A percentile compares a stretch with the other conserved stretches of the same genome.
Conservation (phyloP, 371 early-diverging fungal genomes). For the Circinella minor region DNA sequence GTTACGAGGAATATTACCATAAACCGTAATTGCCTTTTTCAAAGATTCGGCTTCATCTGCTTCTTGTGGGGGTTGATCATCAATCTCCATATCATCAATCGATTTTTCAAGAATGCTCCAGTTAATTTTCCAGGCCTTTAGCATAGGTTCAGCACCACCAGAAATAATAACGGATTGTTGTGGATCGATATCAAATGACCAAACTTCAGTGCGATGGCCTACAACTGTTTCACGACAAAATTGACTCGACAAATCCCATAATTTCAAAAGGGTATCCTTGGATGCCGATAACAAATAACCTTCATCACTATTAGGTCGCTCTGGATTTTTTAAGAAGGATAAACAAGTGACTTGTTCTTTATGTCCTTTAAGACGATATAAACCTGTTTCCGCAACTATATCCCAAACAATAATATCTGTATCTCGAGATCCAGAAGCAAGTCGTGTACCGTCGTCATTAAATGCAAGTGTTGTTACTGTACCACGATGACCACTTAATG, state of each 20-base stretch:
- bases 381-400: constrained; percentile 87
- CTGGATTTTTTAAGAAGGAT: constrained; percentile 49
- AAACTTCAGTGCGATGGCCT: constrained; percentile 92
- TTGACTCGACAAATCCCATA: constrained; percentile 93
- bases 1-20: constrained; percentile 81
- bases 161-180: constrained; percentile 76
- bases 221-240: constrained; percentile 95
- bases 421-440: constrained; percentile 92
- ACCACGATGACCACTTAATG: constrained; percentile 91
- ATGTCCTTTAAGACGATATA: constrained; percentile 91
- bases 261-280: constrained; percentile 94
- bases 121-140: constrained; percentile 89
- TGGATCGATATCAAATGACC: constrained; percentile 75
- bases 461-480: constrained; percentile 86
- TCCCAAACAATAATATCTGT: constrained; percentile 97
- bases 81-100: constrained; percentile 46
- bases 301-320: constrained; percentile 33
- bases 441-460: constrained; percentile 75
- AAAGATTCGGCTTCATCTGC: constrained; percentile 29
- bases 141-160: constrained; percentile 82
- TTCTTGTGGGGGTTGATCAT: constrained; percentile 37
- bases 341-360: constrained; percentile 89
- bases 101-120: constrained; percentile 53
- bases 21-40: constrained; percentile 64
- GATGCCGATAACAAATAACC: constrained; percentile 86